Base-by-base conservation (phyloP, 1,139 yeast species). In the Zygoascus sp. region DNA sequence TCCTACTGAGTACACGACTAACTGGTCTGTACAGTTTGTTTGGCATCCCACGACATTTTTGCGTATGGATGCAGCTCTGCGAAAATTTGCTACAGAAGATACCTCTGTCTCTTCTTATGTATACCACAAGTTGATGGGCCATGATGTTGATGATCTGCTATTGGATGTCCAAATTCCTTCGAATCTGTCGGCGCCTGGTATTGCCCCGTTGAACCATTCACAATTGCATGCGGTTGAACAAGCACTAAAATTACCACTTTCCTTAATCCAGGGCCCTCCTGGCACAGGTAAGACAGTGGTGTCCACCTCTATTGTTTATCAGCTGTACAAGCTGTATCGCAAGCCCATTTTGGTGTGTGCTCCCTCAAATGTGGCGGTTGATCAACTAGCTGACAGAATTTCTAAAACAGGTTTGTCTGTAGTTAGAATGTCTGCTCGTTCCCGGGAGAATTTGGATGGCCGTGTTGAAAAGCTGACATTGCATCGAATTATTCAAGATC, bases 211-310 rank as follows among this genome's bases (percentile, higher is more conserved):
- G 53, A 90, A 90, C 62, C 72, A 72, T 16, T 86, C 96, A 1
- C 97, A 90, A 65, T 75, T 75, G 1, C 79, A 77, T 58, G 97
- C 97, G 0, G 90, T 90, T 21, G 72, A 76, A 48, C 68, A 78
- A 5, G 96, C 84, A 1, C 67, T 90, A 51, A 77, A 76, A 58
- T 73, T 81, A 57, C 96, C 96, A 1, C 71, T 90, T 39, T 80
- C 95, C 6, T 74, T 90, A 58, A 89, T 90, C 55, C 97, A 90
- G 65, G 97, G 97, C 16, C 97, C 97, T n/a, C 97, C 97, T 1
- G 96, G 96, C 52, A 90, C 97, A 0, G 97, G 97, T 62, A 90
- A 90, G 63, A 90, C 97, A 0, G 95, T 88, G 11, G 89, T 96
- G 0, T 87, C 96, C 0, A 94, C 96, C 2, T 83, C 96, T 0